phyloP scores from a whole-genome alignment of 2,329 filamentous ascomycete genomes.

The Rosellinia necatrix region DNA sequence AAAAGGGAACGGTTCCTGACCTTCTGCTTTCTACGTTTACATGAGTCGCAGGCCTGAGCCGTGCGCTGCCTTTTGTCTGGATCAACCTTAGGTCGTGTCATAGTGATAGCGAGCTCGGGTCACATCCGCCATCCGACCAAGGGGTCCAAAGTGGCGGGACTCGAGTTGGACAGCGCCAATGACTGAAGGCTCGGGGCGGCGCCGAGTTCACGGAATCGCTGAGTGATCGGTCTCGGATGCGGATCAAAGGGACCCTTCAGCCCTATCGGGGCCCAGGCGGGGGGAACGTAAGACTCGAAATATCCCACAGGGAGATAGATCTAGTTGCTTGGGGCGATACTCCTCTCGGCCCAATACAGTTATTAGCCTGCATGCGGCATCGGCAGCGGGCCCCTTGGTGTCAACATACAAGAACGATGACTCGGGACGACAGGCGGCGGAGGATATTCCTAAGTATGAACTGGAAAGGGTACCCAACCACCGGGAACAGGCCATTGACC shows the following conservation, averaged over 20 bases:
- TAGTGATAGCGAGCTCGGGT: conserved; percentile 38
- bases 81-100: conserved; percentile 59
- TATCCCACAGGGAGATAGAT: conserved; percentile 29
- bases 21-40: conserved; percentile 71
- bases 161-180: conserved; percentile 35
- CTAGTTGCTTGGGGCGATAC: conserved; percentile 21
- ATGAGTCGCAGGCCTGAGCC: conserved; percentile 66
- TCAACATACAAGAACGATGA: background rate
- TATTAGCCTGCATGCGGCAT: conserved; percentile 34
- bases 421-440: conserved; percentile 6
- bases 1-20: conserved; percentile 46
- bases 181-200: conserved; percentile 35
- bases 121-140: conserved; percentile 43
- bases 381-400: conserved; percentile 25
- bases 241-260: conserved; percentile 37
- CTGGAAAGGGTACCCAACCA: conserved; percentile 6
- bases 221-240: conserved; percentile 40
- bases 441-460: conserved; percentile 5
- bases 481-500: conserved; percentile 28
- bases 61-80: conserved; percentile 66
- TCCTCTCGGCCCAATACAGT: conserved; percentile 30
- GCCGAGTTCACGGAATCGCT: conserved; percentile 37
- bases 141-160: conserved; percentile 34
- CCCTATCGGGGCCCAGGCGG: conserved; percentile 39
- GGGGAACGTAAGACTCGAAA: conserved; percentile 30